Evolutionary conservation across 345 rosid species (phyloP).

Genomic region (Rhodamnia rubescens): DNA sequence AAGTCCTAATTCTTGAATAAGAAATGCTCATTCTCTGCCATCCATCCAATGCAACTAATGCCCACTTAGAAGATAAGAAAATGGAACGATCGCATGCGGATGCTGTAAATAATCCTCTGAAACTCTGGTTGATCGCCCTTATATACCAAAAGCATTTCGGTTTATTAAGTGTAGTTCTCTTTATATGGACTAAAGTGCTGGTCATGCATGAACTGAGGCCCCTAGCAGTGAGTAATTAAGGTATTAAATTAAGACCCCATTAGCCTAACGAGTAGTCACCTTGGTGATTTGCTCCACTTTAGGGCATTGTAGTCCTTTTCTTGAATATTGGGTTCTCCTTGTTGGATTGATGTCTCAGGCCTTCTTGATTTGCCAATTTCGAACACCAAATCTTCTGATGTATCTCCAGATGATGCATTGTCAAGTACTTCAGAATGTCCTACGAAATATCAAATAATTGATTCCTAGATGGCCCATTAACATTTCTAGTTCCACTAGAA

Average conservation of each 20-base stretch:
- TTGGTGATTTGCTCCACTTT: constrained; percentile 48
- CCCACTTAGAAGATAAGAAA: not conserved
- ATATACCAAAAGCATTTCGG: not conserved
- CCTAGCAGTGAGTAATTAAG: not conserved
- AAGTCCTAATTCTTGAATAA: not conserved
- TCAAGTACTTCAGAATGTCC: constrained; percentile 67
- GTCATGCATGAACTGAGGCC: not conserved
- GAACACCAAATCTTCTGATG: constrained; percentile 54
- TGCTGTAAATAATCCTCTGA: not conserved
- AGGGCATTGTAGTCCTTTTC: constrained; percentile 31
- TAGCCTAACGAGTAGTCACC: constrained; percentile 10
- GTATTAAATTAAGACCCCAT: not conserved
- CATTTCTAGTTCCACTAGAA: not conserved
- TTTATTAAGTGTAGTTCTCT: not conserved
- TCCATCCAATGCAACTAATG: not conserved
- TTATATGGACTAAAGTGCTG: not conserved
- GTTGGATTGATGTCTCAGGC: constrained; percentile 20
- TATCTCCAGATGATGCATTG: constrained; percentile 73
- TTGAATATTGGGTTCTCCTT: constrained; percentile 26
- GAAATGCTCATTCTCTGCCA: not conserved
- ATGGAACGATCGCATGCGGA: not conserved
- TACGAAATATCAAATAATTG: not conserved
- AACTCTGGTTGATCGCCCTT: not conserved
- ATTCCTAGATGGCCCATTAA: not conserved
- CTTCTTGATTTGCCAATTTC: not conserved